Percentiles rank a stretch among this genome's conserved stretches.
Conservation (phyloP, 208 protist species). For the Jaenimonas drosophilae region DNA sequence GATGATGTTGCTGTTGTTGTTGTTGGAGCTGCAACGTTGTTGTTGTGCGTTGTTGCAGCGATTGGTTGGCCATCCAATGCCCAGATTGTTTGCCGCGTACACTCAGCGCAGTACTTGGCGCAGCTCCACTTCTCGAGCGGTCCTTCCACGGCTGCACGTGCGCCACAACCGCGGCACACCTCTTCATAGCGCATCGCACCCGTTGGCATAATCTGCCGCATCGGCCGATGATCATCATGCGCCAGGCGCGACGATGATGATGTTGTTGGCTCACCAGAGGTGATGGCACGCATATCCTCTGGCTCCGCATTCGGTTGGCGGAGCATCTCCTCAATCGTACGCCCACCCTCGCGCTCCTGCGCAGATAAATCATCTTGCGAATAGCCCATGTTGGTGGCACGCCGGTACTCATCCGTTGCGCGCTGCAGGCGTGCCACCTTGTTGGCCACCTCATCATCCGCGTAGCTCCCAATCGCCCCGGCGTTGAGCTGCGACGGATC, state of each 20-base stretch:
- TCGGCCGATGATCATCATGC: neutral
- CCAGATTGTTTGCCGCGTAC: neutral
- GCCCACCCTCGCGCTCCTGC: constrained; percentile 15
- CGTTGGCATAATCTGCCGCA: neutral
- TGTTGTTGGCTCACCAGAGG: neutral
- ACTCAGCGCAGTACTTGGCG: constrained; percentile 1
- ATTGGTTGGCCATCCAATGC: neutral
- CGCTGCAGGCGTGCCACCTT: constrained; percentile 50
- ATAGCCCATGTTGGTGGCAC: constrained; percentile 70
- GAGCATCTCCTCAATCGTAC: constrained; percentile 20
- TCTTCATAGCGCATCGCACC: neutral
- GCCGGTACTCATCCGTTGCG: constrained; percentile 75
- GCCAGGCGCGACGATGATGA: neutral
- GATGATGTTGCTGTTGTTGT: constrained; percentile 2
- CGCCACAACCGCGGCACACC: neutral
- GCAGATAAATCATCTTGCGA: constrained; percentile 61
- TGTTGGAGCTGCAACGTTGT: neutral
- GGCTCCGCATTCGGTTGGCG: constrained; percentile 14
- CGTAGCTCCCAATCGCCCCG: constrained; percentile 64
- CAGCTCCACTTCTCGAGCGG: neutral
- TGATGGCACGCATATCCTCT: neutral
- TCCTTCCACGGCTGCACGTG: neutral
- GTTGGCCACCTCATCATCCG: constrained; percentile 46
- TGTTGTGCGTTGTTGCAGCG: neutral
- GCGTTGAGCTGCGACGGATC: constrained; percentile 18